These are phyloP conservation scores for Priceomyces medius DNA, from an alignment of 805 yeast species.

Conservation along the genomic window DNA sequence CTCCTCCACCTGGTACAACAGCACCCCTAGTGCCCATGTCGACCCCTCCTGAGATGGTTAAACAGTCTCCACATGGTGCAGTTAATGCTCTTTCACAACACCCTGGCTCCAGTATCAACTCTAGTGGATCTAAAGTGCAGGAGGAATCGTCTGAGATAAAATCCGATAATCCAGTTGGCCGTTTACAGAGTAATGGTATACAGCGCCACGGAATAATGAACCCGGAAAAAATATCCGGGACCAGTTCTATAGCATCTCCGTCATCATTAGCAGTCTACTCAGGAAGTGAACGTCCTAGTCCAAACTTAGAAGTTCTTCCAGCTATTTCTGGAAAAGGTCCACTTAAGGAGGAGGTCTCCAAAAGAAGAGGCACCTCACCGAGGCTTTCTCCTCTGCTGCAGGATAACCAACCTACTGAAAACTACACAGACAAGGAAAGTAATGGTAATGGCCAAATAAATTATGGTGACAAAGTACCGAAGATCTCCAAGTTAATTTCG, in stretches of 20 bases:
- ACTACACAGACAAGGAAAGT: not conserved
- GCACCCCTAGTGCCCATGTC: no score
- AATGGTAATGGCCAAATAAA: not conserved
- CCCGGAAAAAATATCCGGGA: not conserved
- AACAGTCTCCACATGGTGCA: no score
- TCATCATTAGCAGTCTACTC: not conserved
- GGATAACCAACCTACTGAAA: not conserved
- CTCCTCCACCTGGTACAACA: no score
- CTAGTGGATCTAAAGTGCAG: no score
- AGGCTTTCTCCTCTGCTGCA: not conserved
- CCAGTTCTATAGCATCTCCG: not conserved
- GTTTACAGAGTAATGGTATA: no score
- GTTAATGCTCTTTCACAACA: no score
- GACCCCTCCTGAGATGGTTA: no score
- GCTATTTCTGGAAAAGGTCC: not conserved
- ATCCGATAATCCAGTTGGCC: no score
- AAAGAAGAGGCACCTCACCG: not conserved
- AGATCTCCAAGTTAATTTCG: constrained; percentile 22
- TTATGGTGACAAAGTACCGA: constrained; percentile 16
- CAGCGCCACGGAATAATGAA: not conserved
- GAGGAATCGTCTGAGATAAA: no score
- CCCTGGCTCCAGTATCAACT: no score
- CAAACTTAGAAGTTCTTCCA: not conserved
- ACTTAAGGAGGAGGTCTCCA: not conserved
- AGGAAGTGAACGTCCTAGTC: not conserved